Base-by-base conservation (phyloP, 495 filamentous ascomycete species). In the Cairneyella variabilis region DNA sequence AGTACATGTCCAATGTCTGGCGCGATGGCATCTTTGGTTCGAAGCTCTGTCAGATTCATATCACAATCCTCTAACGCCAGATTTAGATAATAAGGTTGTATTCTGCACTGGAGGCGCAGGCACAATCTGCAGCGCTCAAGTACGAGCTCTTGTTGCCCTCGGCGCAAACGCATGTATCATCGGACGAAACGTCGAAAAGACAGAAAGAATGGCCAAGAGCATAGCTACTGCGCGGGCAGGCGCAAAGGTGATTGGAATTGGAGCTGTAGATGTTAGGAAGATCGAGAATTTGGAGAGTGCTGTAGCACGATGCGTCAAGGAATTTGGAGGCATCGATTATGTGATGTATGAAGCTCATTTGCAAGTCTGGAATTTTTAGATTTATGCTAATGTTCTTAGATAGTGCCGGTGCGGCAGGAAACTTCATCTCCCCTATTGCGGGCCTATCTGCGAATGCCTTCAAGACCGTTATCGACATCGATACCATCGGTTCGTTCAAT, bases 41-140 rank as follows among this genome's bases (percentile, higher is more conserved):
- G 34, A 39, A 30, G 3, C n/a, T 10, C 28, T 46, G n/a, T 17
- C 39, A 14, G 3, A 26, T 14, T 32, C 14, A 7, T 16, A 21
- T 48, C 1, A 14, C 23, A 2, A 18, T 37, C 46, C 27, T 14
- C 46, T 55, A 43, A 53, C 22, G 16, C 4, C 30, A 58, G 34
- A 36, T 21, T 9, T 63, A 91, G 88, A 81, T 51, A 84, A 89
- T 64, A 93, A 93, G 65, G 91, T 97, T 17, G 78, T 97, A 58
- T 92, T 97, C 74, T 95, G 95, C 64, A 98, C 93, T 23, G 93
- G 93, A 36, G 93, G 93, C 47, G 89, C 89, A 1, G 93, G 93
- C 32, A 86, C 89, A 12, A 98, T 98, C 59, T 95, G 93, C 69
- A 91, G 86, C 59, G 90, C 86, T 8, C 93, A 97, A 69, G 93